These are phyloP conservation scores for Citrus sp. DNA, from an alignment of 345 rosid species.

Conservation along the genomic window DNA sequence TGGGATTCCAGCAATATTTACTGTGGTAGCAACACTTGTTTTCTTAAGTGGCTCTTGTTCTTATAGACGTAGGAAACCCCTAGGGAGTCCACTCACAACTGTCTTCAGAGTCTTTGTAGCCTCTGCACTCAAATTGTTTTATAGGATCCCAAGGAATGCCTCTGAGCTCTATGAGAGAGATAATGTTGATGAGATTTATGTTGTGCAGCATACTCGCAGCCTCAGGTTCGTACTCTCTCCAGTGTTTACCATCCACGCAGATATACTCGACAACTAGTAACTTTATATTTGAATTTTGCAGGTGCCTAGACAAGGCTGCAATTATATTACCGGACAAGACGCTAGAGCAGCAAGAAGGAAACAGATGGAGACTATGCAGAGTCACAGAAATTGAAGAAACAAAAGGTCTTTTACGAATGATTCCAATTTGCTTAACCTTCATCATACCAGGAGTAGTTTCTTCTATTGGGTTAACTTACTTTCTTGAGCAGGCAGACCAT, in stretches of 20 bases:
- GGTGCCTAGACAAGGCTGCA: slow-evolving; percentile 40
- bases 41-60: slow-evolving; percentile 28
- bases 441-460: slow-evolving; percentile 30
- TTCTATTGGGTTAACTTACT: slow-evolving; percentile 35
- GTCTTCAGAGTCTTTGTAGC: slow-evolving; percentile 32
- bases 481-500: slow-evolving; percentile 36
- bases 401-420: slow-evolving; percentile 22
- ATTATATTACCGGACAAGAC: slow-evolving; percentile 26
- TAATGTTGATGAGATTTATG: slow-evolving; percentile 1
- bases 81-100: slow-evolving; percentile 32
- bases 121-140: slow-evolving; percentile 26
- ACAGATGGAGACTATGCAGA: slow-evolving; percentile 42
- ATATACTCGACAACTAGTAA: no score
- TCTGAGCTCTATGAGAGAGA: slow-evolving; percentile 22
- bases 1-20: slow-evolving; percentile 31
- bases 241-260: no score
- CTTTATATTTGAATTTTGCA: neutral
- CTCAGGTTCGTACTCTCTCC: slow-evolving; percentile 19
- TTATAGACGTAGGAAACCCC: slow-evolving; percentile 14
- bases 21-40: slow-evolving; percentile 27
- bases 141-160: slow-evolving; percentile 5
- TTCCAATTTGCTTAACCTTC: slow-evolving; percentile 29
- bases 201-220: slow-evolving; percentile 16
- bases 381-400: slow-evolving; percentile 42
- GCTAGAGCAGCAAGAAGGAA: slow-evolving; percentile 21